phyloP scores from a whole-genome alignment of 495 filamentous ascomycete genomes.

The Hypomontagnella submonticulosa region DNA sequence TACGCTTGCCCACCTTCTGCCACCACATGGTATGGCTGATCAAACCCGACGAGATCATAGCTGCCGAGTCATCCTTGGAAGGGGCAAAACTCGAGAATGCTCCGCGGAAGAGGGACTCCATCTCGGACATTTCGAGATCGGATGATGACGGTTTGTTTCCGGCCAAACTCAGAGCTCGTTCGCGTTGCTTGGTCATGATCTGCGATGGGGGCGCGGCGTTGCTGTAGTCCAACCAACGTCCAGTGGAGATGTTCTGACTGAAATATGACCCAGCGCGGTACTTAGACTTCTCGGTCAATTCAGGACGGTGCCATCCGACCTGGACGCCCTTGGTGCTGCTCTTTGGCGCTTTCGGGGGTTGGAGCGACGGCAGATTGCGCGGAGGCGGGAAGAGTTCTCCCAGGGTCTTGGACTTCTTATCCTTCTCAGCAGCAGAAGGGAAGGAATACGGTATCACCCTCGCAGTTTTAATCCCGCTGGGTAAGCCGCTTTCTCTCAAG shows the following conservation, averaged over 20 bases:
- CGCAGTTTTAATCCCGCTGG: slow-evolving; percentile 77
- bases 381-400: slow-evolving; percentile 85
- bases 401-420: slow-evolving; percentile 69
- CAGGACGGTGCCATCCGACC: slow-evolving; percentile 71
- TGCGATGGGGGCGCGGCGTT: slow-evolving; percentile 67
- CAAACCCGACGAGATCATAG: slow-evolving; percentile 75
- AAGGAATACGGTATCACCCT: slow-evolving; percentile 67
- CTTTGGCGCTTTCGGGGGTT: slow-evolving; percentile 77
- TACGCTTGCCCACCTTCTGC: slow-evolving; percentile 75
- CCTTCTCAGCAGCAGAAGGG: slow-evolving; percentile 51
- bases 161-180: slow-evolving; percentile 75
- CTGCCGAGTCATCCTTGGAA: slow-evolving; percentile 78
- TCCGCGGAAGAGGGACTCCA: slow-evolving; percentile 80
- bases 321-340: slow-evolving; percentile 68
- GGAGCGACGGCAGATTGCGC: slow-evolving; percentile 69
- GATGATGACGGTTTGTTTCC: slow-evolving; percentile 65
- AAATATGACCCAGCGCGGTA: slow-evolving; percentile 66
- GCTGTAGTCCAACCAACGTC: slow-evolving; percentile 76
- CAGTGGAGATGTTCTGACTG: slow-evolving; percentile 66
- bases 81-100: slow-evolving; percentile 92
- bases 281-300: slow-evolving; percentile 63
- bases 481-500: slow-evolving; percentile 72
- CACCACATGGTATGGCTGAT: slow-evolving; percentile 85
- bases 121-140: slow-evolving; percentile 68
- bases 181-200: slow-evolving; percentile 73